These are phyloP conservation scores for Lepidium aucheri DNA, from an alignment of 345 rosid species.

Conservation along the genomic window DNA sequence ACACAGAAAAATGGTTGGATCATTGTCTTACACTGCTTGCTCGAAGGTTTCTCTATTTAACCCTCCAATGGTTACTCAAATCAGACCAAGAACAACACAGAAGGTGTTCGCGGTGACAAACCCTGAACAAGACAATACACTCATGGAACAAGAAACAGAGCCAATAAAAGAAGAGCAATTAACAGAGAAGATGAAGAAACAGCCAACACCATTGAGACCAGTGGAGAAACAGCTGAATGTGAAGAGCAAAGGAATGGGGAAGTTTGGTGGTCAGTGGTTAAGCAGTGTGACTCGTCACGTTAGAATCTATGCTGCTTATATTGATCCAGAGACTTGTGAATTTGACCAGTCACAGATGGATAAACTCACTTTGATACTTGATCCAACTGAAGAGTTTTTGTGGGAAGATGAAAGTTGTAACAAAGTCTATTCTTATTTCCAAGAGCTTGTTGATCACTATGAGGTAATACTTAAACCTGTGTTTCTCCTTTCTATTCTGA, in stretches of 20 bases:
- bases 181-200: conserved; percentile 28
- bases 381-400: conserved; percentile 71
- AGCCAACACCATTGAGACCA: conserved; percentile 52
- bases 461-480: conserved; percentile 38
- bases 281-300: conserved; percentile 66
- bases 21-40: conserved; percentile 25
- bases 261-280: conserved; percentile 74
- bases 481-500: neutral
- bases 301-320: conserved; percentile 70
- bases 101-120: conserved; percentile 14
- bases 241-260: conserved; percentile 62
- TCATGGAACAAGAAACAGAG: conserved; percentile 7
- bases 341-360: conserved; percentile 80
- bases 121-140: conserved; percentile 18
- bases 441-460: conserved; percentile 95
- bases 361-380: conserved; percentile 84
- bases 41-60: conserved; percentile 16
- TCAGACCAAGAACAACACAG: conserved; percentile 16
- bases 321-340: conserved; percentile 61
- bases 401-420: conserved; percentile 70
- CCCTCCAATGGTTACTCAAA: conserved; percentile 12
- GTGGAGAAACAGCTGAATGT: conserved; percentile 76
- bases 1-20: conserved; percentile 16
- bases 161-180: conserved; percentile 16
- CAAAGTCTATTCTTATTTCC: conserved; percentile 69